A percentile compares a stretch with the other conserved stretches of the same genome.
Conservation (phyloP, 176 grass and related monocot species). For the Juncus effusus region DNA sequence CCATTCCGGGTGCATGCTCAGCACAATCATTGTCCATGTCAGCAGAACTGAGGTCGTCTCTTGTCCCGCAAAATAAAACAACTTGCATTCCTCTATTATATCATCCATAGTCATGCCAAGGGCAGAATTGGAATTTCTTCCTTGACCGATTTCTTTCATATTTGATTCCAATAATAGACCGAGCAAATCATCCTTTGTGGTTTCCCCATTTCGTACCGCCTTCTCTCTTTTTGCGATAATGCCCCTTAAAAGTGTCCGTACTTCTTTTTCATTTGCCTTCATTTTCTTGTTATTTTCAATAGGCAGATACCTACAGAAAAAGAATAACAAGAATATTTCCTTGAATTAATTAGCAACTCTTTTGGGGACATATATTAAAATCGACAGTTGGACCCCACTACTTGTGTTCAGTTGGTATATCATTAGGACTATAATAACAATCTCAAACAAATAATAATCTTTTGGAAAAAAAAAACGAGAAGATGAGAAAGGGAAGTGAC, state of each 20-base stretch:
- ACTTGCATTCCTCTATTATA: constrained; percentile 63
- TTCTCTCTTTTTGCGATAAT: constrained; percentile 60
- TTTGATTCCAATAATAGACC: too few relatives aligned
- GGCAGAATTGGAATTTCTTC: too few relatives aligned
- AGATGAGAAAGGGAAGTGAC: constrained; percentile 16
- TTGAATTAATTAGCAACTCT: background rate
- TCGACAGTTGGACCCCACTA: background rate
- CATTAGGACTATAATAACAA: background rate
- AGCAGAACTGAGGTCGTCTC: constrained; percentile 40
- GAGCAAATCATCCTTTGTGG: too few relatives aligned
- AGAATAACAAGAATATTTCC: background rate
- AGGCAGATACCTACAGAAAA: constrained; percentile 37
- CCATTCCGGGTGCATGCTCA: too few relatives aligned
- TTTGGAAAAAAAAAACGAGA: constrained; percentile 17
- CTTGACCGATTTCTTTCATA: too few relatives aligned
- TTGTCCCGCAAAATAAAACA: constrained; percentile 42
- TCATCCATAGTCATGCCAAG: constrained; percentile 17
- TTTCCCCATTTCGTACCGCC: constrained; percentile 32
- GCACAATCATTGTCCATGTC: constrained; percentile 53
- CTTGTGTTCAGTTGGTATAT: background rate
- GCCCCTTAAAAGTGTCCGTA: constrained; percentile 12
- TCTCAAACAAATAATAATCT: background rate
- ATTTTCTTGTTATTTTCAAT: constrained; percentile 7
- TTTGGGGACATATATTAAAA: too few relatives aligned
- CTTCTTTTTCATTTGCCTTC: too few relatives aligned